Percentiles rank a stretch among this genome's conserved stretches.
Conservation (phyloP, 2,329 filamentous ascomycete species). For the Curvularia eragrostidis region DNA sequence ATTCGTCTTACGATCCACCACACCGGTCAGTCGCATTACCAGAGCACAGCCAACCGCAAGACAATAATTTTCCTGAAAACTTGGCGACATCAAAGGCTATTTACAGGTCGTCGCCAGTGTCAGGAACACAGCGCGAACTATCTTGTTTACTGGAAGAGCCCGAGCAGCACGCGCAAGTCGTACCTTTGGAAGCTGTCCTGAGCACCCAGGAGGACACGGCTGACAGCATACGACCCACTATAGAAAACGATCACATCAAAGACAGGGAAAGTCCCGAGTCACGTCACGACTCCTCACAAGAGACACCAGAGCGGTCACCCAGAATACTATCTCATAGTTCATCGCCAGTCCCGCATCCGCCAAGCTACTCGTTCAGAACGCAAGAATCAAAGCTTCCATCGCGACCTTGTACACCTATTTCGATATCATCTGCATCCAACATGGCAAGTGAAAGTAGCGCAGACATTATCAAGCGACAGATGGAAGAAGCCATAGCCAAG, state of each 20-base stretch:
- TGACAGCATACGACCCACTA: slow-evolving; percentile 25
- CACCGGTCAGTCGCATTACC: slow-evolving; percentile 6
- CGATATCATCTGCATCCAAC: slow-evolving; percentile 18
- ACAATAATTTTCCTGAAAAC: neutral
- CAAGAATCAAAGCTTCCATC: slow-evolving; percentile 29
- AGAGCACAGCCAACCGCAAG: neutral
- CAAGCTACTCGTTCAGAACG: slow-evolving; percentile 31
- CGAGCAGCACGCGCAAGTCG: slow-evolving; percentile 38
- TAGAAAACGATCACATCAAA: slow-evolving; percentile 18
- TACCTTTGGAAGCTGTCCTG: slow-evolving; percentile 21
- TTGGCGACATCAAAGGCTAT: neutral
- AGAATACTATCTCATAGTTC: slow-evolving; percentile 15
- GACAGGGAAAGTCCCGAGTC: slow-evolving; percentile 22
- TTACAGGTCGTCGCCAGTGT: neutral
- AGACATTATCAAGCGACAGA: slow-evolving; percentile 11
- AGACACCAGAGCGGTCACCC: slow-evolving; percentile 27
- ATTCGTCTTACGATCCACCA: slow-evolving; percentile 4
- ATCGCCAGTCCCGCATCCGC: slow-evolving; percentile 33
- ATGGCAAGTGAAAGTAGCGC: slow-evolving; percentile 26
- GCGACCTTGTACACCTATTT: slow-evolving; percentile 25
- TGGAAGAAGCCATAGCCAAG: slow-evolving; percentile 22
- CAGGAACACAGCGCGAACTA: neutral
- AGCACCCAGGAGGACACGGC: slow-evolving; percentile 28
- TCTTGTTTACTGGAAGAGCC: slow-evolving; percentile 3
- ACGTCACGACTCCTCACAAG: slow-evolving; percentile 45